Conservation (phyloP, 495 filamentous ascomycete species). For the Neurospora sp. region DNA sequence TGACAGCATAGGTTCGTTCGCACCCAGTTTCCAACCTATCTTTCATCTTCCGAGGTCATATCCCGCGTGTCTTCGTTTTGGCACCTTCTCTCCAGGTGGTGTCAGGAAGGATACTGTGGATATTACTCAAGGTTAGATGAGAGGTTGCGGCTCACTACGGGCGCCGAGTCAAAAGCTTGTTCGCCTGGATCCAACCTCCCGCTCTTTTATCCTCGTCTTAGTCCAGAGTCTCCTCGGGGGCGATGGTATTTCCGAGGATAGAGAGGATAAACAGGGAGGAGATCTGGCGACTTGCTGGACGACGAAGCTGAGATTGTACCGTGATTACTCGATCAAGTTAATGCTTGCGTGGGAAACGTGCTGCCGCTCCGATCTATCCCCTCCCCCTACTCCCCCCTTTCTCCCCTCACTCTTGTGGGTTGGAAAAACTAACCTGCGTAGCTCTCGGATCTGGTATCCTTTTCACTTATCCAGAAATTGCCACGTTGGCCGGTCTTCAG, state of each 20-base stretch:
- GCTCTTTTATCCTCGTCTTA: constrained; percentile 6
- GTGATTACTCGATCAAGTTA: constrained; percentile 91
- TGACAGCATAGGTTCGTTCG: constrained; percentile 20
- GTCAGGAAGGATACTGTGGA: constrained; percentile 2
- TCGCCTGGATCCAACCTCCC: constrained; percentile 38
- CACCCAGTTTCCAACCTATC: constrained; percentile 14
- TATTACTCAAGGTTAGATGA: constrained; percentile 3
- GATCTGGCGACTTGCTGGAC: constrained; percentile 22
- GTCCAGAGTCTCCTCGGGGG: neutral
- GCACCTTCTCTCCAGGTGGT: neutral
- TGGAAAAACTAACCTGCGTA: constrained; percentile 28
- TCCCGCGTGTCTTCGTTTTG: constrained; percentile 10
- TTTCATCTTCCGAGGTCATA: neutral
- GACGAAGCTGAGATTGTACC: constrained; percentile 82
- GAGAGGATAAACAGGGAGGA: constrained; percentile 22
- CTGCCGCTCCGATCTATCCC: constrained; percentile 56
- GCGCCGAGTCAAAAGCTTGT: constrained; percentile 51
- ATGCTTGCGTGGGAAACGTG: constrained; percentile 91
- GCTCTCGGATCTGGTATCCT: constrained; percentile 70
- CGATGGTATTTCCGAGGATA: neutral
- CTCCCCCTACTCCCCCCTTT: constrained; percentile 13
- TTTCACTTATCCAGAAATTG: constrained; percentile 69
- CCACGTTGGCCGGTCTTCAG: constrained; percentile 67
- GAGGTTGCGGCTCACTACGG: constrained; percentile 72
- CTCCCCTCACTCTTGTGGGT: constrained; percentile 12